Conservation (phyloP, 148 eudicot species). For the Chenopodium berlandieri region DNA sequence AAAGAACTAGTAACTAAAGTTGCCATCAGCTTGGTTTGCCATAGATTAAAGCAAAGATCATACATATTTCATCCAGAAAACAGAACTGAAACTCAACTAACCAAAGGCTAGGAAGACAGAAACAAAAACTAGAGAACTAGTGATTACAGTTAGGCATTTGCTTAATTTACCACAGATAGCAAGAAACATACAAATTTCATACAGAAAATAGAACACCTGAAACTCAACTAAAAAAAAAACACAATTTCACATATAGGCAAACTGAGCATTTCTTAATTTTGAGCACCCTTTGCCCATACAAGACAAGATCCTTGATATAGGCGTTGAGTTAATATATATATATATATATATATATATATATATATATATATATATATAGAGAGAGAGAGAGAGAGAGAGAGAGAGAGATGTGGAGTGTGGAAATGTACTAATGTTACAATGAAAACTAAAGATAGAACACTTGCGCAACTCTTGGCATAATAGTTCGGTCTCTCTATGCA, state of each 20-base stretch:
- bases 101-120: neutral
- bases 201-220: neutral
- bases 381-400: no score
- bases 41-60: neutral
- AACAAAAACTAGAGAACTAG: neutral
- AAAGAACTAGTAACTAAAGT: neutral
- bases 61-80: constrained; percentile 2
- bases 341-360: no score
- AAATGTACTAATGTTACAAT: neutral
- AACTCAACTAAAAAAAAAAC: neutral
- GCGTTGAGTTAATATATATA: neutral
- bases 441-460: neutral
- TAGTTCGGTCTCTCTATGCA: neutral
- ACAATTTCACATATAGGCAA: neutral
- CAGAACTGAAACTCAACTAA: neutral
- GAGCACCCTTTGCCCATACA: neutral
- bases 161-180: neutral
- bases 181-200: neutral
- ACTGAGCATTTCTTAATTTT: neutral
- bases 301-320: neutral
- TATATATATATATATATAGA: no score
- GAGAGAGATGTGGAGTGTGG: neutral
- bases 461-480: neutral
- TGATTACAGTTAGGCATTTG: neutral
- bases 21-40: neutral